These are phyloP conservation scores for Geosmithia morbida DNA, from an alignment of 2,329 filamentous ascomycete species.

Conservation along the genomic window DNA sequence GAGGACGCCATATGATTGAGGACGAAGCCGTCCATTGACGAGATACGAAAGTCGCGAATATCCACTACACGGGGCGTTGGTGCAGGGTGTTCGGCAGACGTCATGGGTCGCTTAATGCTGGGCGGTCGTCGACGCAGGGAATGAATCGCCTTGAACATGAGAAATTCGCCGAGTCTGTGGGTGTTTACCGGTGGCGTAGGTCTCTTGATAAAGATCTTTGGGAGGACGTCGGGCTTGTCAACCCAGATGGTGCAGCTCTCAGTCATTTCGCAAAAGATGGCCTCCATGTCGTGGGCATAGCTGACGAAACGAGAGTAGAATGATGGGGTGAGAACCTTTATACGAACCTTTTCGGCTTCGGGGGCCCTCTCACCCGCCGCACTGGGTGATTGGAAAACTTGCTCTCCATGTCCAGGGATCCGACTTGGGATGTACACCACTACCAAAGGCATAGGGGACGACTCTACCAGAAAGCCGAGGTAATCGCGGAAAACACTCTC, in stretches of 20 bases:
- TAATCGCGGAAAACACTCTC: slow-evolving; percentile 33
- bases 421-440: slow-evolving; percentile 42
- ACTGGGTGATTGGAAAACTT: slow-evolving; percentile 20
- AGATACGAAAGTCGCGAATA: slow-evolving; percentile 31
- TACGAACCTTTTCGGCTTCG: slow-evolving; percentile 25
- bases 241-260: slow-evolving; percentile 45
- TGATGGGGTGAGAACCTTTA: slow-evolving; percentile 45
- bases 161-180: slow-evolving; percentile 20
- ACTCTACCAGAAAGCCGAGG: slow-evolving; percentile 31
- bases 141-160: slow-evolving; percentile 28
- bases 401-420: slow-evolving; percentile 18
- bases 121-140: slow-evolving; percentile 25
- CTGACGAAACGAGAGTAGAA: slow-evolving; percentile 55
- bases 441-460: slow-evolving; percentile 24
- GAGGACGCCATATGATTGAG: slow-evolving; percentile 9
- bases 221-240: slow-evolving; percentile 37
- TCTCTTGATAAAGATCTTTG: slow-evolving; percentile 26
- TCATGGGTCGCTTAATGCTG: slow-evolving; percentile 24
- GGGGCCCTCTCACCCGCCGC: slow-evolving; percentile 6
- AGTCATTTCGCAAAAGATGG: slow-evolving; percentile 43
- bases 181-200: slow-evolving; percentile 18
- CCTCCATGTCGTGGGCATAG: slow-evolving; percentile 47
- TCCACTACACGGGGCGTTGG: slow-evolving; percentile 14
- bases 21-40: slow-evolving; percentile 10
- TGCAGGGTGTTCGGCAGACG: slow-evolving; percentile 15